Base-by-base conservation (phyloP, 805 yeast genomes). In the Wickerhamomyces hampshirensis region DNA sequence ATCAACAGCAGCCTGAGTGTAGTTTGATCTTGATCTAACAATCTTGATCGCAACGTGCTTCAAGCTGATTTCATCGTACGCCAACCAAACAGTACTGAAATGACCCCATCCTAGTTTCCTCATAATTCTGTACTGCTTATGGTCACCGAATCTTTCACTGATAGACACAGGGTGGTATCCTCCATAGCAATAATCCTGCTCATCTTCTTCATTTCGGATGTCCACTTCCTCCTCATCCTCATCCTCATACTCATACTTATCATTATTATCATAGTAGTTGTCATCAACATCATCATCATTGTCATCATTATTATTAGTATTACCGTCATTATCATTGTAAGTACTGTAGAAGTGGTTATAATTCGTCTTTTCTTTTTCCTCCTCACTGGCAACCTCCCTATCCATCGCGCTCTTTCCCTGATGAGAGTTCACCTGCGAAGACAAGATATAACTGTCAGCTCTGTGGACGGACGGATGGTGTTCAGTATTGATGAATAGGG, bases 61-160 rank as follows among this genome's bases (percentile, higher is more conserved):
- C 13, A 62, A 60, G 12, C 48, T 29, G 3, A 45, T 37, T 2
- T 56, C 43, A 35, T 70, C 73, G 34, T 53, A 57, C 1, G 82
- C 82, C 19, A 79, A 55, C 84, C 84, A 79, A n/a, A 79, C 85
- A 2, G 84, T 77, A 27, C 81, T 73, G 47, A 79, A 79, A 50
- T 78, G 83, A 24, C 86, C 85, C 83, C 83, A 77, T 3, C 86
- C 86, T 7, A 79, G 59, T 53, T 78, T 78, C 19, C 83, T 59
- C 15, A 74, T 61, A 18, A 77, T 58, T 7, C 60, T 50, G 52
- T 77, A 77, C 18, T 67, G 61, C 37, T 65, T 59, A 31, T 62
- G 55, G 6, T 63, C 52, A 27, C 73, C 74, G 48, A 75, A 74
- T 12, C 58, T 51, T 46, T 79, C 84, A 21, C 79, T 77, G 21